Evolutionary conservation across 2,329 filamentous ascomycete genomes (phyloP), one percentile per base, ranked within the genome.

Genomic region (Colletotrichum paranaense): DNA sequence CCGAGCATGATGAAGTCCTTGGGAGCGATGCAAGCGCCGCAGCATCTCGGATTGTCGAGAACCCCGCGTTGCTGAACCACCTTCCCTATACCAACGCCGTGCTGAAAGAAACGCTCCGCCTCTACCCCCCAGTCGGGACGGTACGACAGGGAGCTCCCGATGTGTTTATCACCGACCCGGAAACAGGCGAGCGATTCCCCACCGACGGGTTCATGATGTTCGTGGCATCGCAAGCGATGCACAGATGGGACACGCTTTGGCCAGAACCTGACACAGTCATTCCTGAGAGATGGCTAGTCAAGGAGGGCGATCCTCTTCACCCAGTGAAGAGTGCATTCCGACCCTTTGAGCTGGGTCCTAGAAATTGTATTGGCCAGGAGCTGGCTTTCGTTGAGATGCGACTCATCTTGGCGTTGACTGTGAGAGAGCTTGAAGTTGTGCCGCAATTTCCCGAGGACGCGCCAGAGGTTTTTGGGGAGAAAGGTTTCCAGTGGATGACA

Each of bases 341-440:
- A n/a, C 84, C 88, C 0, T 91, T 91, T 76, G 86, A 88, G 75
- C 82, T 86, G 67, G 88, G 88, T 0, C 84, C 84, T 4, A 78
- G 89, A 16, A 86, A 84, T 52, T 91, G 89, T 75, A 85, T 91
- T 26, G 89, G 89, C 1, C 87, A 90, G 78, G 86, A 88, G 74
- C 81, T 91, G 38, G 88, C 86, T 0, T 85, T 86, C 79, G 80
- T 88, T n/a, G 88, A 91, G 78, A 77, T 87, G 32, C 85, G 85
- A 73, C 80, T 88, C 30, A 84, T 88, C 8, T 78, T 91, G 38
- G 85, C 86, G 4, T 78, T 90, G 75, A 86, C 85, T 0, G 77
- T 86, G 11, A 77, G 88, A 59, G 84, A 85, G 35, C 88, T 89
- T 62, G 86, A 89, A 58, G 84, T 91, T 70, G 78, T 81, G 65